Base-by-base conservation (phyloP, 2,329 filamentous ascomycete genomes). In the Stagonosporopsis vannaccii region DNA sequence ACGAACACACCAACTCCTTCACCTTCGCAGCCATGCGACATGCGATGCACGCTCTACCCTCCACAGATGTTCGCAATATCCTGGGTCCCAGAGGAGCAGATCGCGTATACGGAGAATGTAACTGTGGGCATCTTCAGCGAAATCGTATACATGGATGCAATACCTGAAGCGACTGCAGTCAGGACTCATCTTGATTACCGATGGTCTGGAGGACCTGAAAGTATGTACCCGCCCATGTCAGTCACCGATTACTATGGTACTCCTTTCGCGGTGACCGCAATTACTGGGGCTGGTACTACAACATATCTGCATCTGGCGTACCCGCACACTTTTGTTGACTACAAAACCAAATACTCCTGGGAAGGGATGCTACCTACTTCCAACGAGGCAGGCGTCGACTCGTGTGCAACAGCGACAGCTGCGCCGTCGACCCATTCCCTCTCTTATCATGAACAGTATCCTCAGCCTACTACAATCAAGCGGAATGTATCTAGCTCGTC, bases 61-160 rank as follows among this genome's bases (percentile, higher is more conserved):
- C 47, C 47, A 6, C 11, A 28, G 8, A 23, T 50, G 4, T 50
- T 46, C 3, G 54, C 51, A 0, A 35, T 65, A 5, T 60, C 51
- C 26, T 69, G 65, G 66, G 51, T 67, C 15, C 60, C 57, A 17
- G 43, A 59, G 39, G 50, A 43, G 6, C 49, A 68, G 33, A 60
- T 69, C 19, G 41, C 60, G 1, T 65, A 61, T 40, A 64, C 60
- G 2, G 56, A 47, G 5, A 54, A 50, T 19, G 45, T 69, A n/a
- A 60, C 55, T 2, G 62, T 65, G 17, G 66, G 60, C 5, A 67
- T 61, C 17, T 46, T 65, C 15, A 47, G 30, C 17, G 36, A 51
- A n/a, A 37, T 56, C 2, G 58, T 62, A 28, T 35, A 42, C 11
- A 26, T 50, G 6, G 19, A 40, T 30, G 28, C 28, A 30, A 30